These are phyloP conservation scores for Fusarium liriodendri DNA, from an alignment of 2,329 filamentous ascomycete genomes.

Conservation along the genomic window DNA sequence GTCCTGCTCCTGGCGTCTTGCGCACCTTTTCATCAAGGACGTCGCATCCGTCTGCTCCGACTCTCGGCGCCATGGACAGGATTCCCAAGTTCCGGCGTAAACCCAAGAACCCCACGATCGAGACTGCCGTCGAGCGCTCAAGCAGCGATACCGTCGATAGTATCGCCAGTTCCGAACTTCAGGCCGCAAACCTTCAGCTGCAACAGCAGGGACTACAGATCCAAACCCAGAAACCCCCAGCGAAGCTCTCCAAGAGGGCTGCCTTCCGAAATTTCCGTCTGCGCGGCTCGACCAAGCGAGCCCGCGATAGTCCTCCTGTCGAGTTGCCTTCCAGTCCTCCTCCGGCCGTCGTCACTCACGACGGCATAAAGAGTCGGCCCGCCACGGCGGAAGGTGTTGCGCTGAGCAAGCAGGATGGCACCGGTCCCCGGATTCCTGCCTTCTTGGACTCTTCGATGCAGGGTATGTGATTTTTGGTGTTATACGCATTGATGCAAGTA, in stretches of 20 bases:
- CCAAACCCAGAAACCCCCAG: constrained; percentile 28
- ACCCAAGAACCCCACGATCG: constrained; percentile 57
- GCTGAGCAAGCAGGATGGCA: constrained; percentile 25
- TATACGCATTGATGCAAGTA: not conserved
- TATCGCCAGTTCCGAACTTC: constrained; percentile 42
- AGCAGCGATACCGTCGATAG: constrained; percentile 45
- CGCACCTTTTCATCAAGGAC: constrained; percentile 24
- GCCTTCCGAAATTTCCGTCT: constrained; percentile 60
- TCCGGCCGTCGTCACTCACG: constrained; percentile 51
- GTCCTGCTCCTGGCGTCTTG: constrained; percentile 22
- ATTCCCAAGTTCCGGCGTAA: constrained; percentile 57
- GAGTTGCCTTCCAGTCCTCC: constrained; percentile 45
- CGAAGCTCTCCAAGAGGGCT: constrained; percentile 48
- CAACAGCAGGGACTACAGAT: constrained; percentile 28
- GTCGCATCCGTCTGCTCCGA: constrained; percentile 18
- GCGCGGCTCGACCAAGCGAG: constrained; percentile 59
- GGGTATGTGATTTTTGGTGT: constrained; percentile 44
- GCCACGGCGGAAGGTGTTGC: constrained; percentile 32
- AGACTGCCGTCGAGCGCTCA: constrained; percentile 52
- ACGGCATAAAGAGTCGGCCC: constrained; percentile 47
- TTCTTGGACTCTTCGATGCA: constrained; percentile 53
- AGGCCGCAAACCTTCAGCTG: constrained; percentile 35
- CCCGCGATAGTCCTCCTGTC: constrained; percentile 55
- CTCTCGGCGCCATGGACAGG: constrained; percentile 52
- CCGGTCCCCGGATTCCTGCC: constrained; percentile 47